Base-by-base conservation (phyloP, 2,329 filamentous ascomycete species). In the Karstenula rhodostoma region DNA sequence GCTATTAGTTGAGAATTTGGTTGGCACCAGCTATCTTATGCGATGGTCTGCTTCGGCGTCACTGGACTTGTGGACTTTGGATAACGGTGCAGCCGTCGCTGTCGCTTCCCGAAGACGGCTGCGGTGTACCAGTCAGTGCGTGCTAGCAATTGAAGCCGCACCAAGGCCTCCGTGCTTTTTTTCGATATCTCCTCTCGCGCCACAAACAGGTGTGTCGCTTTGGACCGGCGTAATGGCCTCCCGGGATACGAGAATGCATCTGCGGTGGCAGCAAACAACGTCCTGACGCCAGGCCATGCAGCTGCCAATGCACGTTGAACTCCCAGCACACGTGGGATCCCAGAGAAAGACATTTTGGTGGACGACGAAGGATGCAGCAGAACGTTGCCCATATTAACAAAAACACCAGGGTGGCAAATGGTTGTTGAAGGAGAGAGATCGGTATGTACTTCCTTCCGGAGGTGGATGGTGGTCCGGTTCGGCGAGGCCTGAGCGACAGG, bases 321-420 rank as follows among this genome's bases (percentile, higher is more conserved):
- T 22, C 22, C 13, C 40, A 13, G 29, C 32, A 22, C 19, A 17
- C 4, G 15, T 52, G 22, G 33, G 23, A 25, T 23, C 33, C 33
- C 15, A 3, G 23, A 44, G 17, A 5, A 25, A 44, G 32, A 59
- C 22, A 22, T 29, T 29, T 37, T 50, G 37, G 52, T 59, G 51
- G 42, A 59, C 56, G 51, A 56, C 56, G 54, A 40, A 47, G 44
- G 42, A 62, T 52, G 59, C 49, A 46, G 64, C 40, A 62, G 33
- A 60, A 72, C 62, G 70, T 68, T 63, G 56, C 58, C 55, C 56
- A 65, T 29, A 23, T 59, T 65, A 61, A 67, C 65, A 35, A 37
- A 50, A 55, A 40, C 42, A 49, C 29, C 47, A 25, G 47, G 47
- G 43, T 27, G 51, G 40, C 55, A 49, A 47, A 37, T 44, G 17